Percentiles rank a stretch among this genome's conserved stretches.
Evolutionary conservation across 805 yeast genomes (phyloP).

Genomic region (Blastobotrys parvus): DNA sequence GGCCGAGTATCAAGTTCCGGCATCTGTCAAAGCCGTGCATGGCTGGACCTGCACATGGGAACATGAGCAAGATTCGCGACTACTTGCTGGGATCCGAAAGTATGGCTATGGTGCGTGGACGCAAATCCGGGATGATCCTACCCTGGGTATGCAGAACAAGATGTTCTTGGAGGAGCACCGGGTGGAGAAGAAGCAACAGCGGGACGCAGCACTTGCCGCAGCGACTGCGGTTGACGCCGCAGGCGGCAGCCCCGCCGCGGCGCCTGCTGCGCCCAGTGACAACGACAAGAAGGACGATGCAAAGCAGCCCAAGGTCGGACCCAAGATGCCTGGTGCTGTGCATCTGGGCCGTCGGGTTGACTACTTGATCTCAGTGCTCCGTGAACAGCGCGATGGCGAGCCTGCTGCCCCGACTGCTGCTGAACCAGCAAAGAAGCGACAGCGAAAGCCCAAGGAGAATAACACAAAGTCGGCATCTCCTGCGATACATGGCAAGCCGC

Average conservation of each 20-base stretch:
- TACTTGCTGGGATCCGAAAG: conserved; percentile 77
- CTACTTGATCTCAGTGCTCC: conserved; percentile 63
- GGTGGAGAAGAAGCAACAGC: conserved; percentile 29
- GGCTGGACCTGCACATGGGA: conserved; percentile 92
- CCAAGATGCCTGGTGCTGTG: conserved; percentile 83
- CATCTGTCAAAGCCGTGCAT: conserved; percentile 67
- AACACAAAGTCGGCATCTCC: conserved; percentile 1
- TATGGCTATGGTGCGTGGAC: conserved; percentile 97
- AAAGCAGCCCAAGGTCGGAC: conserved; percentile 26
- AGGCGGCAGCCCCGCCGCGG: background rate
- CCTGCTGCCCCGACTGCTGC: conserved; percentile 1
- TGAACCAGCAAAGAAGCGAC: background rate
- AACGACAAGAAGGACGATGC: conserved; percentile 13
- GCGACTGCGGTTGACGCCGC: conserved; percentile 8
- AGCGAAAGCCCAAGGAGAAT: conserved; percentile 1
- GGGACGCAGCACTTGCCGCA: conserved; percentile 25
- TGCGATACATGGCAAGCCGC: background rate
- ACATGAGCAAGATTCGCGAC: conserved; percentile 72
- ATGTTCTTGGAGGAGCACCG: conserved; percentile 54
- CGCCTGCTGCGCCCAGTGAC: background rate
- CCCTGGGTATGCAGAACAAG: conserved; percentile 76
- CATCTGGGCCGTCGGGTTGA: conserved; percentile 90
- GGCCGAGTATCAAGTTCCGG: conserved; percentile 51
- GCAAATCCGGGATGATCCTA: conserved; percentile 91
- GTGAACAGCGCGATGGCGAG: conserved; percentile 32